Evolutionary conservation across 345 rosid genomes (phyloP).

Genomic region (Carallia pectinifolia): DNA sequence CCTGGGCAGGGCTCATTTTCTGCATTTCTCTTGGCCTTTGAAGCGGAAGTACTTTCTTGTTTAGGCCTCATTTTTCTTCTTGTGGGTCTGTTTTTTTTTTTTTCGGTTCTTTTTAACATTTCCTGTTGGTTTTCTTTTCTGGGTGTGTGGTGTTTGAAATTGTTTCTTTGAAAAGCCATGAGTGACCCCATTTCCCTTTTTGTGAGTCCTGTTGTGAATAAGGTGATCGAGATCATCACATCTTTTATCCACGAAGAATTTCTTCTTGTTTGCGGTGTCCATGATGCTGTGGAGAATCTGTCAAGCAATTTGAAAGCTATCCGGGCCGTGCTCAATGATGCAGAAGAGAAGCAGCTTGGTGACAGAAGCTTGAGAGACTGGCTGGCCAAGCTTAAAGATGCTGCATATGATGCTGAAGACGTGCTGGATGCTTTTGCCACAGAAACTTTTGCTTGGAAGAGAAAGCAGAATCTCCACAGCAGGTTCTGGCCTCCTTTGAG

Average conservation of each 20-base stretch:
- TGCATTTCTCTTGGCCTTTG: no score
- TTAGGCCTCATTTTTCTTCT: no score
- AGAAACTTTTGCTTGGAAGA: neutral
- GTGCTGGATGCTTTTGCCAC: neutral
- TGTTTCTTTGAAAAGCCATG: neutral
- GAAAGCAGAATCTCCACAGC: neutral
- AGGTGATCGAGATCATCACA: neutral
- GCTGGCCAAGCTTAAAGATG: slow-evolving; percentile 9
- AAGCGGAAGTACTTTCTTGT: no score
- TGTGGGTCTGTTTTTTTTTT: no score
- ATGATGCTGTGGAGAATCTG: neutral
- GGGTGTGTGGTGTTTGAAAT: no score
- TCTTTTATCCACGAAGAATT: neutral
- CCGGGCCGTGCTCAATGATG: neutral
- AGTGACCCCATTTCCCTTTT: neutral
- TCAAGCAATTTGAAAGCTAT: slow-evolving; percentile 6
- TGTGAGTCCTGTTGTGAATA: neutral
- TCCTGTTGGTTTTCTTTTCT: no score
- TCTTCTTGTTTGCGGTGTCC: neutral
- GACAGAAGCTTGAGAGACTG: slow-evolving; percentile 5
- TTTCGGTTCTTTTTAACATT: no score
- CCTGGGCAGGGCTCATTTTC: no score
- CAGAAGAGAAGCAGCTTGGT: slow-evolving; percentile 11
- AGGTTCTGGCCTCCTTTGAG: neutral
- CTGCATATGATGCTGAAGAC: slow-evolving; percentile 5